Base-by-base conservation (phyloP, 2,329 filamentous ascomycete species). In the Exophiala bonariae region DNA sequence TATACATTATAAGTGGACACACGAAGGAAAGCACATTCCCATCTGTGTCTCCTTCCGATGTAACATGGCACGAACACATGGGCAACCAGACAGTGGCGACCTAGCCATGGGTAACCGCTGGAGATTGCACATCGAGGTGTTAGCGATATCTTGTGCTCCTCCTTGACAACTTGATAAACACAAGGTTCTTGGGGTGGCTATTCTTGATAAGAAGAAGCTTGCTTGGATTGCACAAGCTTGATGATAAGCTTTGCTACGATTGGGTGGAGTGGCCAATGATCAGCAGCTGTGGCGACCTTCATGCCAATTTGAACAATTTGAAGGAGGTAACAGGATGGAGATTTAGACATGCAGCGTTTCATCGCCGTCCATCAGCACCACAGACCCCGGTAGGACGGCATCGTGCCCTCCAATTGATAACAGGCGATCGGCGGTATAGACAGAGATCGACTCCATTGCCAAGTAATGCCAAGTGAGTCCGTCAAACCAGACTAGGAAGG, bases 131-230 rank as follows among this genome's bases (percentile, higher is more conserved):
- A 40, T n/a, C 18, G 44, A 26, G 28, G 23, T 16, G 36, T 51
- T 51, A 44, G 43, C 44, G 44, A 40, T 52, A 49, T 52, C 49
- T 49, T 28, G 22, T 44, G 28, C 31, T 41, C 22, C 36, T 47
- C 23, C 39, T 31, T 26, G 23, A 26, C 11, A 26, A 26, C 23
- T 26, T 26, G 23, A 26, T 26, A 26, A 11, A 11, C 6, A 6
- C 6, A 26, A 26, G 23, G 6, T 11, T 26, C 6, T 11, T 26
- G 6, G 23, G 23, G 23, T 26, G 23, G 23, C 23, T 6, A 6
- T 26, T 26, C 23, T 26, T 26, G 23, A 26, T 26, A 26, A 26
- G 23, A 26, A 44, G 37, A 44, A 44, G 40, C 23, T 44, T 37
- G 26, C 41, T 38, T 41, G 43, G 32, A 36, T 47, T 10, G 35